phyloP scores from a whole-genome alignment of 2,329 filamentous ascomycete species.

The Cytospora piceicola region DNA sequence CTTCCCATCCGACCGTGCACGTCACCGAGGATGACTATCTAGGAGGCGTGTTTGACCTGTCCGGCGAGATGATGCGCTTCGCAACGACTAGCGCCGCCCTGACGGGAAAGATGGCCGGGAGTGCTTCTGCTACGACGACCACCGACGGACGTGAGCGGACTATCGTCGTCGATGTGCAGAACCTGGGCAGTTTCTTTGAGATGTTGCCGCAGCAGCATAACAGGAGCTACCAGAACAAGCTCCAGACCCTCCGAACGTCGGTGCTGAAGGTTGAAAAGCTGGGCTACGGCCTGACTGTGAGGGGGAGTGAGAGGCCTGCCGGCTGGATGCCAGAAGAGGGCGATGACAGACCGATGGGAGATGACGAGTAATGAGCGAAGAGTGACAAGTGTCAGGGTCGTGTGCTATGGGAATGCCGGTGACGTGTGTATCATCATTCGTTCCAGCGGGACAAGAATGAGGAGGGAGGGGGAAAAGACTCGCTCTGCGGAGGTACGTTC shows the following conservation, averaged over 20 bases:
- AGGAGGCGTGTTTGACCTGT: conserved; percentile 89
- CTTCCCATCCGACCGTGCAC: conserved; percentile 48
- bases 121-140: conserved; percentile 31
- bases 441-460: no score
- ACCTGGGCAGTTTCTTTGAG: conserved; percentile 77
- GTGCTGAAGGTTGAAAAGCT: conserved; percentile 93
- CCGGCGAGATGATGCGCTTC: conserved; percentile 96
- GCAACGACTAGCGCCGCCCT: conserved; percentile 87
- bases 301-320: conserved; percentile 85
- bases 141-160: conserved; percentile 49
- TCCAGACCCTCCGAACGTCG: conserved; percentile 82
- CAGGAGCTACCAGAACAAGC: conserved; percentile 73
- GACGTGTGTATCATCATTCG: not conserved
- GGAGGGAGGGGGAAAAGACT: no score
- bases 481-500: no score
- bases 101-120: conserved; percentile 56
- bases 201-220: conserved; percentile 64
- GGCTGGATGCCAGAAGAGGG: conserved; percentile 86
- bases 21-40: conserved; percentile 85
- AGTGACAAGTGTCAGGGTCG: not conserved
- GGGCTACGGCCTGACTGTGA: conserved; percentile 83
- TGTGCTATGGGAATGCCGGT: not conserved
- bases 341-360: conserved; percentile 32
- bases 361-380: conserved; percentile 21
- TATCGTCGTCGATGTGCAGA: conserved; percentile 80